Conservation (phyloP, 2,329 filamentous ascomycete species). For the Paracorniculantispora psalliotae region DNA sequence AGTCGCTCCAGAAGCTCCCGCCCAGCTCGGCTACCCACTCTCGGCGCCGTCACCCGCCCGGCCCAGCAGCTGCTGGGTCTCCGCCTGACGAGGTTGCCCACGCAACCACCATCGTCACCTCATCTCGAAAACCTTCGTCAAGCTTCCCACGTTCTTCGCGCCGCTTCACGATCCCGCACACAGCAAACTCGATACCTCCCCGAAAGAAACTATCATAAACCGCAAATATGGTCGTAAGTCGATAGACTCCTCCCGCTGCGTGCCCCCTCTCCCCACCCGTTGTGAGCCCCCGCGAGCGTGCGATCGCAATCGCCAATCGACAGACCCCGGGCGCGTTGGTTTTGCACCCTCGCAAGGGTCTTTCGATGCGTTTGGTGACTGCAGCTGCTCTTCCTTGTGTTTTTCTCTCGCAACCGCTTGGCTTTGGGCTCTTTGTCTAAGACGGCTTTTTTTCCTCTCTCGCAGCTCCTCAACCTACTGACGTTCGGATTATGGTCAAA, state of each 20-base stretch:
- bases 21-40: conserved; percentile 3
- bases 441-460: conserved; percentile 20
- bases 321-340: background rate
- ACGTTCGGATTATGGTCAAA: conserved; percentile 66
- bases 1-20: background rate
- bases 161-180: too few relatives aligned
- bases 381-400: background rate
- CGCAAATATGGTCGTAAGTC: conserved; percentile 10
- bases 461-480: conserved; percentile 61
- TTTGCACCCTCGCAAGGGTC: background rate
- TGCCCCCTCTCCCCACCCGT: background rate
- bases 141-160: background rate
- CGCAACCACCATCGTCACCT: conserved; percentile 13
- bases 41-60: background rate
- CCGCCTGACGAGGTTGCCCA: conserved; percentile 13
- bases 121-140: background rate
- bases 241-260: background rate
- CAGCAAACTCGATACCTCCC: too few relatives aligned
- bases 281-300: background rate
- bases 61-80: background rate
- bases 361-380: too few relatives aligned
- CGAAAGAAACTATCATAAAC: too few relatives aligned
- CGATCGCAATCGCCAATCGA: background rate
- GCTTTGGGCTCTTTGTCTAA: conserved; percentile 26
- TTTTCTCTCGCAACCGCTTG: background rate